phyloP scores from a whole-genome alignment of 2,329 filamentous ascomycete species.

The Albifimbria verrucaria region DNA sequence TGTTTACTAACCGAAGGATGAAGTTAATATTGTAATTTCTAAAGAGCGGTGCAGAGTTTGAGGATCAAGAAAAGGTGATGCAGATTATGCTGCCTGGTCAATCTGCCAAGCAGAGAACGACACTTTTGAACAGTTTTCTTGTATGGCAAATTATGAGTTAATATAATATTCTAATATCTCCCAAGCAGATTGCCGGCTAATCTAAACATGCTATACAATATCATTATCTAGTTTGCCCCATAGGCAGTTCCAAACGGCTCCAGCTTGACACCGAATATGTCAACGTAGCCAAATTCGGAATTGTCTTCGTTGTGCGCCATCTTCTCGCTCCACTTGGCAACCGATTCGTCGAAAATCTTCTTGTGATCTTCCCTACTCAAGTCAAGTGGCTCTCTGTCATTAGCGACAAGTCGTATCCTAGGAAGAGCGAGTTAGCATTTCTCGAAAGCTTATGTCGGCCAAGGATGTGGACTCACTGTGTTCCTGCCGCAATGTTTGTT shows the following conservation, averaged over 20 bases:
- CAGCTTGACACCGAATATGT: slow-evolving; percentile 26
- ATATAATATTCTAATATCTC: too few species aligned
- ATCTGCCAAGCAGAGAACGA: too few species aligned
- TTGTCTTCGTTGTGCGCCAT: slow-evolving; percentile 27
- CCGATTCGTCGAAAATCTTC: slow-evolving; percentile 22
- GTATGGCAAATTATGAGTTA: too few species aligned
- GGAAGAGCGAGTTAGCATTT: background rate
- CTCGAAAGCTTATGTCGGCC: background rate
- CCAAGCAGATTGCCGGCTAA: background rate
- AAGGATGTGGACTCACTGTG: slow-evolving; percentile 21
- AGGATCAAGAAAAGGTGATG: too few species aligned
- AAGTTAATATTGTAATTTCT: too few species aligned
- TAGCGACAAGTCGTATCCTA: slow-evolving; percentile 28
- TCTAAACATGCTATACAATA: background rate
- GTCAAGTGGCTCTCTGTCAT: slow-evolving; percentile 55
- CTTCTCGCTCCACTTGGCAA: slow-evolving; percentile 24
- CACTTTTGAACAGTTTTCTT: too few species aligned
- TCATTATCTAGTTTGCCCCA: background rate
- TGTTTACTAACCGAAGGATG: too few species aligned
- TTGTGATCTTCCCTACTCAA: slow-evolving; percentile 39
- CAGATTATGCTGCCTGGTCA: too few species aligned
- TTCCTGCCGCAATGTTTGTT: slow-evolving; percentile 24
- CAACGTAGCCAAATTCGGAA: slow-evolving; percentile 26
- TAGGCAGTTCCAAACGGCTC: slow-evolving; percentile 28
- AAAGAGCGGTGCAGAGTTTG: too few species aligned